Evolutionary conservation across 164 flowering plant genomes (phyloP).

Genomic region (Dillenia suffruticosa): DNA sequence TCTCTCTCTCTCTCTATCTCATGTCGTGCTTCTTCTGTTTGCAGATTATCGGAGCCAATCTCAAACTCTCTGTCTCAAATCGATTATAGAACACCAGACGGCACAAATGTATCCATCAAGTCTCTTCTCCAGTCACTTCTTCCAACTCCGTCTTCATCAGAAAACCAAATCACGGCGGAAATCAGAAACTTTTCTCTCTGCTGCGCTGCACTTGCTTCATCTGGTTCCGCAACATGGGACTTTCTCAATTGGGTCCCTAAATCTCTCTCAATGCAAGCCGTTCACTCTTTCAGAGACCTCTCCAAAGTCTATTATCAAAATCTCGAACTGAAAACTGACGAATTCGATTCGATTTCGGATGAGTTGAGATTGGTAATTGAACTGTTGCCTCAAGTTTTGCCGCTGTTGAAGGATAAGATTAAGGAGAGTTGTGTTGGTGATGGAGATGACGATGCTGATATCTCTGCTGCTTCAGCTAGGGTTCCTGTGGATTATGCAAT

Average conservation of each 20-base stretch:
- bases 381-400: slow-evolving; percentile 60
- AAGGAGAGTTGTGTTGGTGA: slow-evolving; percentile 66
- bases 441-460: slow-evolving; percentile 40
- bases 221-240: slow-evolving; percentile 24
- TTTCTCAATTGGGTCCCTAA: slow-evolving; percentile 63
- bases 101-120: slow-evolving; percentile 43
- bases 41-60: slow-evolving; percentile 53
- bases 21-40: background rate
- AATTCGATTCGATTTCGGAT: slow-evolving; percentile 22
- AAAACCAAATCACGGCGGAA: slow-evolving; percentile 14
- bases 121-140: slow-evolving; percentile 48
- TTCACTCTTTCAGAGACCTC: slow-evolving; percentile 37
- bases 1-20: background rate
- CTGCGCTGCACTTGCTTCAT: slow-evolving; percentile 59
- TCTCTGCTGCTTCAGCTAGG: slow-evolving; percentile 67
- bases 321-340: slow-evolving; percentile 22
- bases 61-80: slow-evolving; percentile 32
- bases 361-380: slow-evolving; percentile 51
- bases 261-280: slow-evolving; percentile 33
- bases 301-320: slow-evolving; percentile 23
- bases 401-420: slow-evolving; percentile 51
- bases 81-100: slow-evolving; percentile 43
- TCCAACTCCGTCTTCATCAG: slow-evolving; percentile 16
- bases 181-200: slow-evolving; percentile 57
- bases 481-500: slow-evolving; percentile 67